phyloP scores from a whole-genome alignment of 306 rosid genomes.

The Lathyrus aphaca region DNA sequence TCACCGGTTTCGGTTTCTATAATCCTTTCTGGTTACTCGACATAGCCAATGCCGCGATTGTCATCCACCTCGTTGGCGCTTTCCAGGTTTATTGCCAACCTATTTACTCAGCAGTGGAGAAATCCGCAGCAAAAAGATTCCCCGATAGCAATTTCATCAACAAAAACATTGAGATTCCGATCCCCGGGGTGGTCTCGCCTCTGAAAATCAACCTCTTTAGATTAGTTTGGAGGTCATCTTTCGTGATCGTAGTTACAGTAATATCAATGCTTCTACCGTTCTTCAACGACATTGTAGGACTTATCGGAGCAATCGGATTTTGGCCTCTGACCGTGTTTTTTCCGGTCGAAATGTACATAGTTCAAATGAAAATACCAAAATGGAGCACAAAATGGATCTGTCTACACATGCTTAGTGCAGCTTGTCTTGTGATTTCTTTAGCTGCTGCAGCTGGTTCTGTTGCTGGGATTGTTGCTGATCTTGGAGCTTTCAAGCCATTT shows the following conservation, averaged over 20 bases:
- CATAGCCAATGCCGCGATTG: conserved; percentile 49
- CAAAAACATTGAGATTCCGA: conserved; percentile 12
- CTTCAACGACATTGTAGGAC: conserved; percentile 47
- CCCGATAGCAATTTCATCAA: conserved; percentile 35
- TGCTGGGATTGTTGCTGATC: conserved; percentile 40
- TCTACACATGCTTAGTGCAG: conserved; percentile 39
- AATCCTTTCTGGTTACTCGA: conserved; percentile 54
- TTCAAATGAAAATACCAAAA: conserved; percentile 39
- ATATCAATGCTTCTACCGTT: conserved; percentile 50
- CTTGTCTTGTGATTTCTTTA: conserved; percentile 29
- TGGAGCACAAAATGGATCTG: conserved; percentile 44
- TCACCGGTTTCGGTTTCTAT: conserved; percentile 49
- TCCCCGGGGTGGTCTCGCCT: neutral
- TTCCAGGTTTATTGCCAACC: conserved; percentile 54
- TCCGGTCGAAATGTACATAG: conserved; percentile 51
- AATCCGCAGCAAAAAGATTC: neutral
- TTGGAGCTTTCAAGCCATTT: conserved; percentile 43
- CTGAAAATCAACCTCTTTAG: conserved; percentile 43
- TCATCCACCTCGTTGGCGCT: conserved; percentile 50
- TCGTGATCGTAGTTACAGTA: conserved; percentile 38
- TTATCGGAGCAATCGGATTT: conserved; percentile 49
- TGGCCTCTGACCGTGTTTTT: conserved; percentile 58
- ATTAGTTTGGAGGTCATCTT: conserved; percentile 49
- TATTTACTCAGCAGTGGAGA: conserved; percentile 43
- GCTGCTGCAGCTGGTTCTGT: conserved; percentile 45